Evolutionary conservation across 2,329 filamentous ascomycete species (phyloP).

Genomic region (Trichoderma breve): DNA sequence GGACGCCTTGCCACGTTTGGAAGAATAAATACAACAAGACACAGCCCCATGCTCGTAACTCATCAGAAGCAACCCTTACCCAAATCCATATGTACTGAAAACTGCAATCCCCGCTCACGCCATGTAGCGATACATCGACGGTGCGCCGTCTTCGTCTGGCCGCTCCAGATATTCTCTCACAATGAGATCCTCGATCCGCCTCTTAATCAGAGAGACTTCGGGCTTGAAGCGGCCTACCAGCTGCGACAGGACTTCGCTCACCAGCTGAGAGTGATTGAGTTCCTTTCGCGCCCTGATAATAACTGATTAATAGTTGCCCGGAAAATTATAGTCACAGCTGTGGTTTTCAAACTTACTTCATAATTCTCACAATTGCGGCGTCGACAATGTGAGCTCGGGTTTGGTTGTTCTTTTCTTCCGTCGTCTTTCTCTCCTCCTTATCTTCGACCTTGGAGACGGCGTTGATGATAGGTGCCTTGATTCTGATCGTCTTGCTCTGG

Average conservation of each 20-base stretch:
- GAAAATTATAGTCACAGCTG: constrained; percentile 23
- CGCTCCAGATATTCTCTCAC: constrained; percentile 76
- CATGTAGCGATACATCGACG: constrained; percentile 68
- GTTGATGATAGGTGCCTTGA: constrained; percentile 84
- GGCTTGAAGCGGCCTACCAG: constrained; percentile 69
- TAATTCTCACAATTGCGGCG: constrained; percentile 75
- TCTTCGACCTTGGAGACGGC: constrained; percentile 83
- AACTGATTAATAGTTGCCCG: constrained; percentile 29
- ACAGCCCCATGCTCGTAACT: constrained; percentile 12
- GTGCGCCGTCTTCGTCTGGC: constrained; percentile 60
- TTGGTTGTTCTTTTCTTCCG: constrained; percentile 73
- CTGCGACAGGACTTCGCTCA: constrained; percentile 70
- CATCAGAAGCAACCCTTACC: constrained; percentile 1
- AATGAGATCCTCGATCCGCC: constrained; percentile 75
- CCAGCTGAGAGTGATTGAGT: constrained; percentile 65
- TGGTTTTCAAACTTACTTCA: constrained; percentile 63
- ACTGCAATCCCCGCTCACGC: constrained; percentile 47
- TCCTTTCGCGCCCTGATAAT: constrained; percentile 66
- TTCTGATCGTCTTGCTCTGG: constrained; percentile 76
- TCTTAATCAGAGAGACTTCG: constrained; percentile 75
- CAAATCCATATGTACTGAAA: background rate
- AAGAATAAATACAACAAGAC: background rate
- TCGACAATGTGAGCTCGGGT: constrained; percentile 69
- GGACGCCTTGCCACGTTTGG: constrained; percentile 15
- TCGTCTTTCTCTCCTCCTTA: constrained; percentile 63